Conservation (phyloP, 2,329 filamentous ascomycete species). For the Neonectria sp. region DNA sequence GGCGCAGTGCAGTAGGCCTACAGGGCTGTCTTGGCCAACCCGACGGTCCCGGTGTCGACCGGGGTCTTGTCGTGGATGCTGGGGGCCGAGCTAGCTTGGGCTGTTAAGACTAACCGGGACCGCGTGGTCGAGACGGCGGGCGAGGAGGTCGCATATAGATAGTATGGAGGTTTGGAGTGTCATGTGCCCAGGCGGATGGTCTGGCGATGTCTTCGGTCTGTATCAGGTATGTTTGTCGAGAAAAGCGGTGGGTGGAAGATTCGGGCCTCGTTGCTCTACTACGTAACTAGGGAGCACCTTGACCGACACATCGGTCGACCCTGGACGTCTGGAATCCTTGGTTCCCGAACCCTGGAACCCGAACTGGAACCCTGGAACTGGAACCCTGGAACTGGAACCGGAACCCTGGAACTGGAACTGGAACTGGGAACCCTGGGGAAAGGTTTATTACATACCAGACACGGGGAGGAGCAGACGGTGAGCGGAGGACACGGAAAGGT, state of each 20-base stretch:
- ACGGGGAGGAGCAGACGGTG: neutral
- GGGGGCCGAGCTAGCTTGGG: neutral
- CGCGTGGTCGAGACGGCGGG: no score
- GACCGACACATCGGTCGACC: constrained; percentile 17
- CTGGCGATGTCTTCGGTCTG: neutral
- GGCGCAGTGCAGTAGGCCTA: constrained; percentile 3
- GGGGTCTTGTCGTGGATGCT: neutral
- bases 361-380: no score
- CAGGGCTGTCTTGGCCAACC: neutral
- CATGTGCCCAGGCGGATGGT: neutral
- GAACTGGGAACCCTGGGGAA: neutral
- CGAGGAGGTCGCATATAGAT: neutral
- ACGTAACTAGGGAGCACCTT: neutral
- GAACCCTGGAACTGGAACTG: neutral
- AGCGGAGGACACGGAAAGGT: neutral
- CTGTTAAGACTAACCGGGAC: neutral
- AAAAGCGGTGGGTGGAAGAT: neutral
- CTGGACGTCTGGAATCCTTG: neutral
- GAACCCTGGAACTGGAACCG: no score
- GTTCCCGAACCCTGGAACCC: neutral
- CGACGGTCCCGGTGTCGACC: constrained; percentile 7
- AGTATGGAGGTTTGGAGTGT: no score
- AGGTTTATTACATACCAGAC: no score
- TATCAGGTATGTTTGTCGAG: neutral
- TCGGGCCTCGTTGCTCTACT: neutral